These are phyloP conservation scores for Saksenaea vasiformis DNA, from an alignment of 371 early-diverging fungal species.

Conservation along the genomic window DNA sequence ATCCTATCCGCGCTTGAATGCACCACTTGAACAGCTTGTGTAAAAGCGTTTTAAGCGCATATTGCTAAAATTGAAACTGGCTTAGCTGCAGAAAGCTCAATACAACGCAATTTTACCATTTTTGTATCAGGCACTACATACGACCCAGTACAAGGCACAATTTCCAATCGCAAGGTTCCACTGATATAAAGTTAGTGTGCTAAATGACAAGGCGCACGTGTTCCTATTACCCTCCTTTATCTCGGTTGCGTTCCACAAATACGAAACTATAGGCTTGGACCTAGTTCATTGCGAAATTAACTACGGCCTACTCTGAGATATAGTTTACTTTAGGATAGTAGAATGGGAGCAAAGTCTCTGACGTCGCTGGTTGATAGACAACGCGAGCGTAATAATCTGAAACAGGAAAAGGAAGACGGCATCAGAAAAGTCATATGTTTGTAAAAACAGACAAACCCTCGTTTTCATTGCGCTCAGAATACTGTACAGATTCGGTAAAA, in stretches of 20 bases:
- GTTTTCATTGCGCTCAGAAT: slow-evolving; percentile 21
- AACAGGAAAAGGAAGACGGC: not conserved
- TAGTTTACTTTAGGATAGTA: slow-evolving; percentile 71
- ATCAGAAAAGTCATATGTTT: not conserved
- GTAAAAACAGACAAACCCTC: not conserved
- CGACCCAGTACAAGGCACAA: slow-evolving; percentile 23
- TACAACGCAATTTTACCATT: slow-evolving; percentile 44
- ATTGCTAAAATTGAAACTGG: slow-evolving; percentile 47
- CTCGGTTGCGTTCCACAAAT: slow-evolving; percentile 6
- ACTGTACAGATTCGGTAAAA: slow-evolving; percentile 45
- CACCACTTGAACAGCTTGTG: slow-evolving; percentile 82
- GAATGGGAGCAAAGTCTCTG: slow-evolving; percentile 53
- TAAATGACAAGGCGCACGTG: not conserved
- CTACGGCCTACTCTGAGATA: slow-evolving; percentile 19
- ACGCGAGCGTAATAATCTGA: slow-evolving; percentile 23
- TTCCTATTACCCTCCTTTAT: not conserved
- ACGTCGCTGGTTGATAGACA: slow-evolving; percentile 20
- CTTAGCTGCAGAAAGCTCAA: not conserved
- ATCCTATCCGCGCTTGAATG: slow-evolving; percentile 70
- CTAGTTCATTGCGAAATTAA: slow-evolving; percentile 22
- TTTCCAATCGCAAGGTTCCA: slow-evolving; percentile 31
- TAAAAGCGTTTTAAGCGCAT: slow-evolving; percentile 63
- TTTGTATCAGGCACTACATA: slow-evolving; percentile 35
- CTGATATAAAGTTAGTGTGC: not conserved
- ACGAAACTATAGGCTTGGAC: slow-evolving; percentile 50